Percentiles rank a stretch among this genome's conserved stretches.
Conservation (phyloP, 805 yeast genomes). For the Lipomyces lipofer region DNA sequence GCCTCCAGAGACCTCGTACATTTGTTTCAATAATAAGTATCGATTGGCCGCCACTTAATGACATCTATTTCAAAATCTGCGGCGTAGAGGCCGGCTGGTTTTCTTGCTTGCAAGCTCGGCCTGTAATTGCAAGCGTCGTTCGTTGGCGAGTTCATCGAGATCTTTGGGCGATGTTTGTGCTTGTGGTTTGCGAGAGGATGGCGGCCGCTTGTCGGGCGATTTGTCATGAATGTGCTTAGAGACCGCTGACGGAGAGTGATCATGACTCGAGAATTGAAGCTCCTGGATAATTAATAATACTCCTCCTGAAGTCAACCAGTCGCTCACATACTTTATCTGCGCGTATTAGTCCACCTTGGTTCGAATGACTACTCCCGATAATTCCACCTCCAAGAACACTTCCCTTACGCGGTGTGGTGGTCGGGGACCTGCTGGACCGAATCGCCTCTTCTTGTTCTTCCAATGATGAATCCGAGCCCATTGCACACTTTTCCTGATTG, state of each 20-base stretch:
- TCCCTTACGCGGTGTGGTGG: no score
- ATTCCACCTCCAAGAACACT: no score
- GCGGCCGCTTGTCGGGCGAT: background rate
- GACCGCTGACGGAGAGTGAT: background rate
- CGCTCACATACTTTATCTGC: no score
- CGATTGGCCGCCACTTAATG: background rate
- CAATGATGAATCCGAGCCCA: background rate
- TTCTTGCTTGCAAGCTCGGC: constrained; percentile 1
- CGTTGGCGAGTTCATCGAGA: background rate
- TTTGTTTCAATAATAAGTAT: no score
- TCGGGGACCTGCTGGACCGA: no score
- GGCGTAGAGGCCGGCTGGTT: constrained; percentile 3
- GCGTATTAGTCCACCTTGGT: no score
- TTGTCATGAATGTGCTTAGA: background rate
- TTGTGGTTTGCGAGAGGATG: background rate
- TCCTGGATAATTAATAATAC: background rate
- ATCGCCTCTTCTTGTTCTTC: no score
- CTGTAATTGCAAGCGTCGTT: background rate
- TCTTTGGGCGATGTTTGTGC: background rate
- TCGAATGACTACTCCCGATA: no score
- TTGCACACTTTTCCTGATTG: no score
- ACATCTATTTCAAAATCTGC: constrained; percentile 5
- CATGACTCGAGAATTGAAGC: background rate
- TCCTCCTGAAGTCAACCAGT: no score
- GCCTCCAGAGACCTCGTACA: constrained; percentile 34